Evolutionary conservation across 257 asterid species (phyloP).

Genomic region (Solanum gandarillasii): DNA sequence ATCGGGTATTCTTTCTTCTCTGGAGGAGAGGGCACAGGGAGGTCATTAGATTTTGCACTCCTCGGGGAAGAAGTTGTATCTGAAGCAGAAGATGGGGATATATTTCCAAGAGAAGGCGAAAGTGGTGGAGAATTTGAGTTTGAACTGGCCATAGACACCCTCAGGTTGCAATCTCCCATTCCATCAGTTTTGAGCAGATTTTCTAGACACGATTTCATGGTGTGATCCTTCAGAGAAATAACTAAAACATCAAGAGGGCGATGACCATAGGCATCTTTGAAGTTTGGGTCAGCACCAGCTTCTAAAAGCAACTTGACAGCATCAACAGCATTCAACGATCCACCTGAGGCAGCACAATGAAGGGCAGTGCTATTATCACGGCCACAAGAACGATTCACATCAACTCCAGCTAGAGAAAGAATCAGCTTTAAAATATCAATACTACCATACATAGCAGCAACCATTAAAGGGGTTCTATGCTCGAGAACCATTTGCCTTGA

Average conservation of each 20-base stretch:
- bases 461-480: constrained; percentile 78
- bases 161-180: constrained; percentile 18
- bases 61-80: constrained; percentile 28
- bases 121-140: constrained; percentile 36
- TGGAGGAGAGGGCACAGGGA: constrained; percentile 10
- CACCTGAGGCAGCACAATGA: constrained; percentile 81
- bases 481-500: constrained; percentile 68
- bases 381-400: constrained; percentile 56
- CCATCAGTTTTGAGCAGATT: constrained; percentile 34
- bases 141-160: constrained; percentile 18
- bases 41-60: constrained; percentile 15
- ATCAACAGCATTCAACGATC: constrained; percentile 38
- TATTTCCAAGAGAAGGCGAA: constrained; percentile 43
- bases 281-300: constrained; percentile 64
- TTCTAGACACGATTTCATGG: constrained; percentile 30
- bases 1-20: constrained; percentile 73
- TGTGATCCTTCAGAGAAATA: constrained; percentile 36
- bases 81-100: constrained; percentile 28
- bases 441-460: constrained; percentile 80
- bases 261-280: constrained; percentile 41
- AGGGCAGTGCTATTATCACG: constrained; percentile 58
- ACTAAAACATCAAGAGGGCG: constrained; percentile 45
- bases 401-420: constrained; percentile 44
- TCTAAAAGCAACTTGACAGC: constrained; percentile 42
- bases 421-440: constrained; percentile 46